Conservation (phyloP, 2,329 filamentous ascomycete genomes). For the Colletotrichum godetiae region DNA sequence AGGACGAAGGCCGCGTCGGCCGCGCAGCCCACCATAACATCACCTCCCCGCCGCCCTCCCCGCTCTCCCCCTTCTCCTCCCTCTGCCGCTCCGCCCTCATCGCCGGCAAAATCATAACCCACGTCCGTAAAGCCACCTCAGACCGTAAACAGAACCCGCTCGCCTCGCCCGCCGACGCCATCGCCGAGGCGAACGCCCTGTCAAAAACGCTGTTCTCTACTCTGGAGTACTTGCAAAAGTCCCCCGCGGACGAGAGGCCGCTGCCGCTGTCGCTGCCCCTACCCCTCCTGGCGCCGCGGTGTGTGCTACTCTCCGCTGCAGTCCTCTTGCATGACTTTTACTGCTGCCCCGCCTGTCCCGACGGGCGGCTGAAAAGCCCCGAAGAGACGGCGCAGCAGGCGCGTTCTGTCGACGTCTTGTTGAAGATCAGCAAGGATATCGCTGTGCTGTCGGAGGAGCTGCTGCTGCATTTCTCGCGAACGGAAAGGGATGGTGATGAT, state of each 20-base stretch:
- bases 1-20: conserved; percentile 51
- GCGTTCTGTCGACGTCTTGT: conserved; percentile 46
- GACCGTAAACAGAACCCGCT: conserved; percentile 16
- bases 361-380: conserved; percentile 33
- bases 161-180: conserved; percentile 1
- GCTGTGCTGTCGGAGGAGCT: conserved; percentile 43
- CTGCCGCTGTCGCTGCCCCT: background rate
- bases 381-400: conserved; percentile 46
- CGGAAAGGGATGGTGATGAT: conserved; percentile 8
- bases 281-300: conserved; percentile 35
- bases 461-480: conserved; percentile 35
- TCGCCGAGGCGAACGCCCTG: background rate
- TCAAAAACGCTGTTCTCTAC: background rate
- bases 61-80: conserved; percentile 60
- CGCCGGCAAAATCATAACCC: conserved; percentile 46
- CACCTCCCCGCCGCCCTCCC: conserved; percentile 54
- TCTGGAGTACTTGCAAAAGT: background rate
- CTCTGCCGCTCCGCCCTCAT: conserved; percentile 54
- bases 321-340: conserved; percentile 50
- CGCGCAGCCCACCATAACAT: conserved; percentile 44
- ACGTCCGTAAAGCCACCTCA: conserved; percentile 41
- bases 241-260: background rate
- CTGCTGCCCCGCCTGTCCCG: conserved; percentile 44
- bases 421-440: conserved; percentile 42
- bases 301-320: conserved; percentile 37